Conservation (phyloP, 352 stramenopile species). For the Phytophthora syringae region DNA sequence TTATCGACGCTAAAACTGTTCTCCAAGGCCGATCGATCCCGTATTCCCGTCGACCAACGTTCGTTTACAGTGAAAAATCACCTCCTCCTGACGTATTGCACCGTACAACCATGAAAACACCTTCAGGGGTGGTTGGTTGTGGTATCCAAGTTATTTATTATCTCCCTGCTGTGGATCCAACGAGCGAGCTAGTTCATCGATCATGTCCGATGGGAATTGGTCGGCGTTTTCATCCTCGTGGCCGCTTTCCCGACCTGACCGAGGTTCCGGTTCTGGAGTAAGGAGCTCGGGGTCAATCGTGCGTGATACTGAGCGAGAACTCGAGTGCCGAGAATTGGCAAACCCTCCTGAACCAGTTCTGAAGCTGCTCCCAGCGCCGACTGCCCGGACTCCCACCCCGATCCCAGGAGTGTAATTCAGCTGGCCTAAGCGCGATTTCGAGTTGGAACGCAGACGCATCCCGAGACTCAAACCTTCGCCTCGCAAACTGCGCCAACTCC, state of each 20-base stretch:
- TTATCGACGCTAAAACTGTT: conserved; percentile 34
- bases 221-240: conserved; percentile 29
- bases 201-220: conserved; percentile 28
- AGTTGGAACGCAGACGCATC: conserved; percentile 19
- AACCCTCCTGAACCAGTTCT: conserved; percentile 1
- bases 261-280: conserved; percentile 19
- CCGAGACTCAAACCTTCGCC: conserved; percentile 17
- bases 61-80: too few species aligned
- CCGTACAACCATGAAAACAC: too few species aligned
- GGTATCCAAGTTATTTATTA: conserved; percentile 8
- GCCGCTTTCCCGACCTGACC: conserved; percentile 11
- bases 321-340: conserved; percentile 16
- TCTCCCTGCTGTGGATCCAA: conserved; percentile 24
- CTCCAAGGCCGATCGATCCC: not conserved
- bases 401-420: conserved; percentile 21
- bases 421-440: conserved; percentile 14
- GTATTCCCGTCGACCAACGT: too few species aligned
- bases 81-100: too few species aligned
- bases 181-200: conserved; percentile 30
- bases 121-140: not conserved
- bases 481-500: conserved; percentile 59
- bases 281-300: conserved; percentile 11
- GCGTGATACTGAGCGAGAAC: conserved; percentile 13
- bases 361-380: conserved; percentile 20
- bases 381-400: conserved; percentile 19